A percentile compares a stretch with the other conserved stretches of the same genome.
phyloP scores from a whole-genome alignment of 805 yeast genomes.

The Sungouiella thailandica region DNA sequence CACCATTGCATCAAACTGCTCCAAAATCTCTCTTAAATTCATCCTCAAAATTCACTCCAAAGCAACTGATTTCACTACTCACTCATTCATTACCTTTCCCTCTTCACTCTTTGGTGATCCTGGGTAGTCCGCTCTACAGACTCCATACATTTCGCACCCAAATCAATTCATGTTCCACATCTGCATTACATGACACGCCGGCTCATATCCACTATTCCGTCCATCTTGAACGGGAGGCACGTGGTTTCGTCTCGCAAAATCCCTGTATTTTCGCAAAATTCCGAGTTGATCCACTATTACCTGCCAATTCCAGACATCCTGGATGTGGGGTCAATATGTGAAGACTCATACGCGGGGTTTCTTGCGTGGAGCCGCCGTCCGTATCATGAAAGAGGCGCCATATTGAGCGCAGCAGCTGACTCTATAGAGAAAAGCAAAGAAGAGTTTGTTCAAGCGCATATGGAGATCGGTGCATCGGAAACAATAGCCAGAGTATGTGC shows the following conservation, averaged over 20 bases:
- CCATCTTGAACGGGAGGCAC: constrained; percentile 8
- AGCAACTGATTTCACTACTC: too few relatives aligned
- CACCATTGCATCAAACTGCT: too few relatives aligned
- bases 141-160: too few relatives aligned
- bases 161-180: too few relatives aligned
- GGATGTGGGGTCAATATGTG: constrained; percentile 10
- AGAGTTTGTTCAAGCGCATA: constrained; percentile 8
- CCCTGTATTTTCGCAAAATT: constrained; percentile 11
- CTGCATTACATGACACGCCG: too few relatives aligned
- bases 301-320: constrained; percentile 6
- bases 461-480: constrained; percentile 7
- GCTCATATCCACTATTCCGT: constrained; percentile 4
- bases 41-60: too few relatives aligned
- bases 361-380: constrained; percentile 19
- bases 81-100: too few relatives aligned
- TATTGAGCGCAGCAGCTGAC: constrained; percentile 17
- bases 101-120: too few relatives aligned
- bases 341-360: constrained; percentile 21
- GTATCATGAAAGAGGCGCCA: constrained; percentile 12
- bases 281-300: constrained; percentile 6
- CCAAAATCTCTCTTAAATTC: too few relatives aligned
- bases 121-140: too few relatives aligned
- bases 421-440: constrained; percentile 10
- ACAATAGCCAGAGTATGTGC: constrained; percentile 7
- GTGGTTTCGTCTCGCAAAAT: constrained; percentile 1